A percentile compares a stretch with the other conserved stretches of the same genome.
phyloP scores from a whole-genome alignment of 2,329 filamentous ascomycete genomes.

The Alternaria conjuncta region DNA sequence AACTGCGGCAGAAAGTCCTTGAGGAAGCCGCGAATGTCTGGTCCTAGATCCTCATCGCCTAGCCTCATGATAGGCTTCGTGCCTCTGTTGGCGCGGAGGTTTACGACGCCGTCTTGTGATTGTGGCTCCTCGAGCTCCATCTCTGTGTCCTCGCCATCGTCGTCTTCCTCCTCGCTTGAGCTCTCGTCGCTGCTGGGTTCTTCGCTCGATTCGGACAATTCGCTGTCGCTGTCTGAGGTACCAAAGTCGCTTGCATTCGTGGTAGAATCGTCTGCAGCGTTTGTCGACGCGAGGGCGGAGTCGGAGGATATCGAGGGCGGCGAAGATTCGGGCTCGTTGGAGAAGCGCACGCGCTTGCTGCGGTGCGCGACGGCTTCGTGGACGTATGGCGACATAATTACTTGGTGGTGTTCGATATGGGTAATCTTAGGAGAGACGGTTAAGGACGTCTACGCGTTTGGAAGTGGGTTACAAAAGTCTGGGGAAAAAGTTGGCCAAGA shows the following conservation, averaged over 20 bases:
- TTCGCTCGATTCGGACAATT: conserved; percentile 44
- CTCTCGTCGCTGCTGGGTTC: conserved; percentile 48
- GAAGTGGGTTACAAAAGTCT: conserved; percentile 9
- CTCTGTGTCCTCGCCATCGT: conserved; percentile 20
- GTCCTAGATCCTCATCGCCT: conserved; percentile 27
- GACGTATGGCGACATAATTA: conserved; percentile 20
- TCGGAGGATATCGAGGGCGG: conserved; percentile 29
- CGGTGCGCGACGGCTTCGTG: conserved; percentile 16
- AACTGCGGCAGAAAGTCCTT: conserved; percentile 53
- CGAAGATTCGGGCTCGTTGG: conserved; percentile 25
- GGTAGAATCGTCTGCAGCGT: conserved; percentile 19
- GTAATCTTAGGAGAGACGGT: neutral
- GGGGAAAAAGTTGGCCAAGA: conserved; percentile 13
- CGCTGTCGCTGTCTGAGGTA: conserved; percentile 31
- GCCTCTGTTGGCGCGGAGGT: conserved; percentile 38
- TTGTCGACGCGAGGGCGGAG: conserved; percentile 26
- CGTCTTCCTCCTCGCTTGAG: conserved; percentile 37
- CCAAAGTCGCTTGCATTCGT: conserved; percentile 27
- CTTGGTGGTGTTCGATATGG: neutral
- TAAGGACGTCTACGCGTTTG: conserved; percentile 10
- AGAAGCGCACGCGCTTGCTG: conserved; percentile 35
- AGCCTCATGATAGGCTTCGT: conserved; percentile 43
- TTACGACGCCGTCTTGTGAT: conserved; percentile 26
- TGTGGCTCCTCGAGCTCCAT: conserved; percentile 7
- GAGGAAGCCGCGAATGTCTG: conserved; percentile 45